A percentile compares a stretch with the other conserved stretches of the same genome.
Evolutionary conservation across 148 eudicot species (phyloP).

Genomic region (Gaultheria prostrata): DNA sequence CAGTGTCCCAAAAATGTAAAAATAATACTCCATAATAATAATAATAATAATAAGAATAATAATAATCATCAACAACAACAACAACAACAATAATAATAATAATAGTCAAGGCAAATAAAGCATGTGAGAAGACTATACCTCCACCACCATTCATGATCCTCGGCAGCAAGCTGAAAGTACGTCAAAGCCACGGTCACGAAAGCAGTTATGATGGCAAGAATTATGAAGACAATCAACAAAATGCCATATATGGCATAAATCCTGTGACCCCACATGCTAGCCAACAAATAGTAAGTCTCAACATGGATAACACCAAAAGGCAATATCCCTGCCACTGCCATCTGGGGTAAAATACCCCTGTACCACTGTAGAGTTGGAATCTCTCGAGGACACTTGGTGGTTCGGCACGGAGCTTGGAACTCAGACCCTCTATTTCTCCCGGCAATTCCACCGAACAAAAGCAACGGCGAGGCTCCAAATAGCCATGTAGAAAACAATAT

Average conservation of each 20-base stretch:
- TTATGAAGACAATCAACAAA: constrained; percentile 32
- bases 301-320: constrained; percentile 34
- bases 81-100: too few relatives aligned
- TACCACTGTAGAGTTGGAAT: constrained; percentile 36
- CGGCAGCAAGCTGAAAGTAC: constrained; percentile 43
- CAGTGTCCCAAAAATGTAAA: not conserved
- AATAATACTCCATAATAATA: too few relatives aligned
- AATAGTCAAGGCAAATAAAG: not conserved
- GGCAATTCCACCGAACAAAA: constrained; percentile 36
- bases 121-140: constrained; percentile 19
- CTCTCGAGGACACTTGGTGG: constrained; percentile 36
- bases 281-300: constrained; percentile 34
- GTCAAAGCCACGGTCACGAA: constrained; percentile 35
- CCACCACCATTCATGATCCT: constrained; percentile 49
- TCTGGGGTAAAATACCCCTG: constrained; percentile 31
- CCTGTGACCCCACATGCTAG: constrained; percentile 33
- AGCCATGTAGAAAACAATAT: constrained; percentile 28
- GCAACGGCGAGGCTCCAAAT: constrained; percentile 31
- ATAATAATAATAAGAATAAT: too few relatives aligned
- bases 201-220: constrained; percentile 35
- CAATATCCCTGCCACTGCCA: constrained; percentile 39
- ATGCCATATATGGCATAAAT: constrained; percentile 30
- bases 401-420: constrained; percentile 38
- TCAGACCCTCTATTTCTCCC: constrained; percentile 31
- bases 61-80: too few relatives aligned